Base-by-base conservation (phyloP, 371 early-diverging fungal species). In the Thermomucor indicae-seudaticae region DNA sequence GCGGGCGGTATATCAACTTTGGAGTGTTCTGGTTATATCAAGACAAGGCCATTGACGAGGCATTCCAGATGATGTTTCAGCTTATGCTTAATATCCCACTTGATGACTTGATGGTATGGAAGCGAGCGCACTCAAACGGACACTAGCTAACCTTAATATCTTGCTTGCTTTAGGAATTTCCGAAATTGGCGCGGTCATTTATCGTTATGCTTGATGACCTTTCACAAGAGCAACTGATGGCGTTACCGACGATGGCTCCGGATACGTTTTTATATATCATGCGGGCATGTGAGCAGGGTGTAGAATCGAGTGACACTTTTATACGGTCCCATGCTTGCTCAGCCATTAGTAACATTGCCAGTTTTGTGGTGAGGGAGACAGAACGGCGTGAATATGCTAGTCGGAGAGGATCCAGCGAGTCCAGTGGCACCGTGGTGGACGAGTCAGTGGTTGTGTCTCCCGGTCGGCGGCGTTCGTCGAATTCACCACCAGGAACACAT, bases 21-120 rank as follows among this genome's bases (percentile, higher is more conserved):
- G 94, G 94, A 2, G 90, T 95, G n/a, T 91, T 94, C 67, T 85
- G 81, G 56, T 70, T 95, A 23, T 95, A 95, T 57, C 84, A 86
- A 47, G 96, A 95, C 60, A 81, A 81, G n/a, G 85, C 93, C 1
- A 73, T 93, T 39, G 84, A 83, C 25, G 74, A 83, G 8, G 86
- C 88, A 5, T 72, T 91, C 28, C 68, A 75, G 5, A 75, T 84
- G 30, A 66, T 81, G 41, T 84, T 88, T 47, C 82, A 85, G 56
- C 64, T 95, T 43, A 78, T 91, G 70, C 62, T 84, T 24, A 74
- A 68, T 44, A 72, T 89, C 12, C 92, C 95, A 2, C 53, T 88
- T 20, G 53, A 71, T 8, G 91, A 92, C 58, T 68, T 93, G 48
- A 71, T 90, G 63, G 87, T 87, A 78, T 67, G 69, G 32, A 22